Conservation (phyloP, 192 early-diverging fungal genomes). For the Spizellomyces punctatus region DNA sequence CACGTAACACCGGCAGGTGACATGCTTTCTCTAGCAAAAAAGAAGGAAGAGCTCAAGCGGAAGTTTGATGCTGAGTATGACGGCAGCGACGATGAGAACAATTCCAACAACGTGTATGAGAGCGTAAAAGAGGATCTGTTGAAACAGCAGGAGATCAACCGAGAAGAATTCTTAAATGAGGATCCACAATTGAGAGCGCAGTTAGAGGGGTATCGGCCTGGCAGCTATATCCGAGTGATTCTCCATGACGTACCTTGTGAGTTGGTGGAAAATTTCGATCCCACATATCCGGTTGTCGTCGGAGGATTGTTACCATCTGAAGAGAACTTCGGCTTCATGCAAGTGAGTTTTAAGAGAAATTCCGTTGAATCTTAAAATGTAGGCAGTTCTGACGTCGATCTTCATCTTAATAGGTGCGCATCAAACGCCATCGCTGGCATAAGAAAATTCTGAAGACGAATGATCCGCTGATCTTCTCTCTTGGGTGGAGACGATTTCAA, state of each 20-base stretch:
- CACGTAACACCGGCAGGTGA: conserved; percentile 31
- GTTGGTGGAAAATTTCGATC: conserved; percentile 92
- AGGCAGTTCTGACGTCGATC: background rate
- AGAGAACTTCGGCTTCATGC: conserved; percentile 93
- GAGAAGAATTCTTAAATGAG: conserved; percentile 85
- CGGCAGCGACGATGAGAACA: conserved; percentile 66
- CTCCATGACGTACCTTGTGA: conserved; percentile 91
- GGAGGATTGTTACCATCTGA: conserved; percentile 89
- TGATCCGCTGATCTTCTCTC: conserved; percentile 95
- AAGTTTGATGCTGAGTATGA: conserved; percentile 94
- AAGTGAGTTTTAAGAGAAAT: conserved; percentile 39
- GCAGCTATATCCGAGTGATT: conserved; percentile 90
- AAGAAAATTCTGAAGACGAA: conserved; percentile 95
- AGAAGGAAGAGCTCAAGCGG: conserved; percentile 86
- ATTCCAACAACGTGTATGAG: conserved; percentile 83
- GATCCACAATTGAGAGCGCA: conserved; percentile 70
- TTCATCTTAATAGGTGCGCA: conserved; percentile 65
- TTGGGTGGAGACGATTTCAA: conserved; percentile 99
- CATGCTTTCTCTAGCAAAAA: conserved; percentile 63
- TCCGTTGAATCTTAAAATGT: background rate
- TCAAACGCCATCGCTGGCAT: conserved; percentile 98
- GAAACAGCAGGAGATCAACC: conserved; percentile 80
- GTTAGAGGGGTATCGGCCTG: conserved; percentile 92
- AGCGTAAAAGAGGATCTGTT: conserved; percentile 85
- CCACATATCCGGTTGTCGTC: conserved; percentile 85